A percentile compares a stretch with the other conserved stretches of the same genome.
phyloP scores from a whole-genome alignment of 148 eudicot species.

The Mesembryanthemum crystallinum region DNA sequence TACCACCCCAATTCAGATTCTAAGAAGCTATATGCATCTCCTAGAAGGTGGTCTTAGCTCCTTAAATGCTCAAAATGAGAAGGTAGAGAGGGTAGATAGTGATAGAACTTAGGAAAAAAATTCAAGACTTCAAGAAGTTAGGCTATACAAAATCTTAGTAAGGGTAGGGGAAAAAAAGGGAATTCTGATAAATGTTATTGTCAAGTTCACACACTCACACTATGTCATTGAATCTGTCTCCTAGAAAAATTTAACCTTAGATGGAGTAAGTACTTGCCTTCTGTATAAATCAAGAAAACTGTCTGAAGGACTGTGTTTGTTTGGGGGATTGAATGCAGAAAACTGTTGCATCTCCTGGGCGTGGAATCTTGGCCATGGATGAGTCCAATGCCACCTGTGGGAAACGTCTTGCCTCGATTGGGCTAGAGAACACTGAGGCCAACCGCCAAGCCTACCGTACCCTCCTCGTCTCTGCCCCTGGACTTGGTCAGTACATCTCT shows the following conservation, averaged over 20 bases:
- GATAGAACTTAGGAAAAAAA: too few species aligned
- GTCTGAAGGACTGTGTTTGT: background rate
- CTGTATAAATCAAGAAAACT: background rate
- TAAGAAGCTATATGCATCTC: too few species aligned
- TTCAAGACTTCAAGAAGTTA: too few species aligned
- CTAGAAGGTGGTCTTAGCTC: too few species aligned
- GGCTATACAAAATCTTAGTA: background rate
- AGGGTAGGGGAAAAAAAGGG: background rate
- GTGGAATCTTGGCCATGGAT: constrained; percentile 91
- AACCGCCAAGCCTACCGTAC: constrained; percentile 90
- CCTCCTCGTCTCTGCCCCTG: constrained; percentile 68
- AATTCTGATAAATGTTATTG: background rate
- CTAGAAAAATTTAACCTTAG: background rate
- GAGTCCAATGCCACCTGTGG: constrained; percentile 95
- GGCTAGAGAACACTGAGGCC: constrained; percentile 92
- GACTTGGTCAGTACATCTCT: constrained; percentile 73
- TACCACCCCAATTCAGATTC: too few species aligned
- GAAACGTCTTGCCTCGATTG: constrained; percentile 80
- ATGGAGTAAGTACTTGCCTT: background rate
- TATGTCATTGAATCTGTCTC: background rate
- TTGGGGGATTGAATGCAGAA: constrained; percentile 41
- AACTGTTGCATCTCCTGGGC: constrained; percentile 82
- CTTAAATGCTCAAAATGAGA: too few species aligned
- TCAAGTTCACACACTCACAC: background rate
- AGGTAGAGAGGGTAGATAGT: too few species aligned